Evolutionary conservation across 2,329 filamentous ascomycete species (phyloP).

Genomic region (Leptographium procerum): DNA sequence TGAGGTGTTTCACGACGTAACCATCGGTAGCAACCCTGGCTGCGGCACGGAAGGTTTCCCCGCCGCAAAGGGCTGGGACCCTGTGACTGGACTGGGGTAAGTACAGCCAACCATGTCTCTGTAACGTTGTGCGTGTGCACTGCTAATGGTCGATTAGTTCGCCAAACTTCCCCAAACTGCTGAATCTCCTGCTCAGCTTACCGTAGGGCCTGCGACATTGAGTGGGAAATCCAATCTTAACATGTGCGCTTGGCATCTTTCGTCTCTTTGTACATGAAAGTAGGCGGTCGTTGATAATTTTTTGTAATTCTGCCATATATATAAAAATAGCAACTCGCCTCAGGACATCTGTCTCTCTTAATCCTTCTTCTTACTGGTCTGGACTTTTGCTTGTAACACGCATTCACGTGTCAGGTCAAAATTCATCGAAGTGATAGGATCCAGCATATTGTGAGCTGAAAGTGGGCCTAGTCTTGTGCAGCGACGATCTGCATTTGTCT

Average conservation of each 20-base stretch:
- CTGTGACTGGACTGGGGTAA: constrained; percentile 15
- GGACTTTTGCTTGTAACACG: neutral
- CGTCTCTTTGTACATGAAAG: neutral
- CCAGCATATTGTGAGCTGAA: constrained; percentile 17
- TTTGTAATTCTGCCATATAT: neutral
- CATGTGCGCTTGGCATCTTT: neutral
- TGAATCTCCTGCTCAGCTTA: constrained; percentile 13
- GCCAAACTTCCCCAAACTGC: constrained; percentile 15
- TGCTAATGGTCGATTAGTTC: neutral
- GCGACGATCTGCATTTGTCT: no score
- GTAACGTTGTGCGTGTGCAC: neutral
- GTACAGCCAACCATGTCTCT: neutral
- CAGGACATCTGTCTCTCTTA: neutral
- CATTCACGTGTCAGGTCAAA: constrained; percentile 20
- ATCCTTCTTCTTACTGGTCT: neutral
- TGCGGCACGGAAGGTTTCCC: constrained; percentile 20
- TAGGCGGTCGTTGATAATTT: neutral
- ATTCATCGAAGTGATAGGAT: constrained; percentile 14
- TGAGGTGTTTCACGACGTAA: constrained; percentile 20
- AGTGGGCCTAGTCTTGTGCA: constrained; percentile 19
- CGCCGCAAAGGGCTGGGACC: constrained; percentile 18
- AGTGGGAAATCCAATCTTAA: neutral
- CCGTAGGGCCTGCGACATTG: neutral
- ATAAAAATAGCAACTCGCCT: neutral
- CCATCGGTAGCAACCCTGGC: constrained; percentile 19